Conservation (phyloP, 352 stramenopile genomes). For the Globisporangium cederbergense region DNA sequence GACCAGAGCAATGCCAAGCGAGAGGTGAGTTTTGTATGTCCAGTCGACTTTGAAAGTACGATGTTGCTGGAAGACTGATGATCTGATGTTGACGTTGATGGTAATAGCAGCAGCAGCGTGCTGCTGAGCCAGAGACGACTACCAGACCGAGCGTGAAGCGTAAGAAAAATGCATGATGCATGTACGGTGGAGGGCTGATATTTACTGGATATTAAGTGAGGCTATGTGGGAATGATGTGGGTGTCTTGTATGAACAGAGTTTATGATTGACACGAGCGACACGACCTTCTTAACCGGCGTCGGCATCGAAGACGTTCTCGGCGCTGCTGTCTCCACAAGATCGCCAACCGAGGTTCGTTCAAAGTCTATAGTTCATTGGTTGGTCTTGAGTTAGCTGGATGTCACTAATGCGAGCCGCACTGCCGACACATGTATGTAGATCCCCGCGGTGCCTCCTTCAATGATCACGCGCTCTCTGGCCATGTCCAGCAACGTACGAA, state of each 20-base stretch:
- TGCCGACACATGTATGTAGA: constrained; percentile 11
- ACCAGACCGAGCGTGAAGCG: constrained; percentile 11
- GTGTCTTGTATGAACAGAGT: constrained; percentile 5
- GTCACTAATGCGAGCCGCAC: neutral
- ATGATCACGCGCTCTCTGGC: constrained; percentile 54
- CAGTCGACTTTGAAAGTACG: neutral
- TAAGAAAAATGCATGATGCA: constrained; percentile 5
- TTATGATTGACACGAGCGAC: constrained; percentile 45
- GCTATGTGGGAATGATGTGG: neutral
- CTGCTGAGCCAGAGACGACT: constrained; percentile 3
- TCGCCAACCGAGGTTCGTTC: constrained; percentile 26
- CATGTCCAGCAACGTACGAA: constrained; percentile 22
- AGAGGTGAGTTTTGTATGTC: constrained; percentile 18
- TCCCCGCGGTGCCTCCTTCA: constrained; percentile 47
- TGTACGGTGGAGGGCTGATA: neutral
- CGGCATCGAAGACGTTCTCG: constrained; percentile 60
- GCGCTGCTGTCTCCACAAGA: constrained; percentile 14
- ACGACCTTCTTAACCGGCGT: constrained; percentile 78
- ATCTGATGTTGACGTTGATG: neutral
- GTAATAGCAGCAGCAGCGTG: neutral
- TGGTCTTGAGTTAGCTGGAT: no score
- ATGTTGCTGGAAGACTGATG: neutral
- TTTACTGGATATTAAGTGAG: neutral
- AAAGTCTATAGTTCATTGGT: neutral
- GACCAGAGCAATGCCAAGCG: constrained; percentile 26